Conservation (phyloP, 352 stramenopile genomes). For the Pythium guiyangense region DNA sequence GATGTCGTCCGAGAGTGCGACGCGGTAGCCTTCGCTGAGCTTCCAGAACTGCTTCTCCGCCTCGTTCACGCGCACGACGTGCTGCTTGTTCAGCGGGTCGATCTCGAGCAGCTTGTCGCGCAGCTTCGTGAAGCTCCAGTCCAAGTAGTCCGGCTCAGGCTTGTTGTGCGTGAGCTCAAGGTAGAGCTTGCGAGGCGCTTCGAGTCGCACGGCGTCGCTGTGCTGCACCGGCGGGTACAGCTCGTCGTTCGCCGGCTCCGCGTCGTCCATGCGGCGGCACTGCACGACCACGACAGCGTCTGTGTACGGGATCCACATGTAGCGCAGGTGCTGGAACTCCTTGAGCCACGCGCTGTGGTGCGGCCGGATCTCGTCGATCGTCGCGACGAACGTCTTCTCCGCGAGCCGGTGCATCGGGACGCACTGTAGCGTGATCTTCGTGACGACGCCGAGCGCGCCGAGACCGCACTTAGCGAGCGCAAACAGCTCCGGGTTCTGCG, state of each 20-base stretch:
- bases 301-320: constrained; percentile 99
- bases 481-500: constrained; percentile 85
- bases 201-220: constrained; percentile 62
- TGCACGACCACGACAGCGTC: constrained; percentile 94
- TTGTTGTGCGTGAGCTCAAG: constrained; percentile 54
- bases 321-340: constrained; percentile 88
- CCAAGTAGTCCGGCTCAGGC: constrained; percentile 54
- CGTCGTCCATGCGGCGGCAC: constrained; percentile 53
- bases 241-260: constrained; percentile 33
- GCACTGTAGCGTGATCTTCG: constrained; percentile 94
- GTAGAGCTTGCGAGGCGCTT: constrained; percentile 78
- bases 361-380: constrained; percentile 77
- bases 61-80: constrained; percentile 93
- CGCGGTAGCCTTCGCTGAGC: constrained; percentile 88
- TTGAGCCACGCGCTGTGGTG: constrained; percentile 73
- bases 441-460: constrained; percentile 94
- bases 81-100: constrained; percentile 87
- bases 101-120: constrained; percentile 79
- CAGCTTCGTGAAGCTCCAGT: constrained; percentile 82
- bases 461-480: constrained; percentile 92
- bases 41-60: constrained; percentile 96
- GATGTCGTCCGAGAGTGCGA: constrained; percentile 92
- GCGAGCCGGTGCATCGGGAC: constrained; percentile 91
- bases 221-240: constrained; percentile 38
- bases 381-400: constrained; percentile 93